phyloP scores from a whole-genome alignment of 495 filamentous ascomycete genomes.

The Penicillium taxi region DNA sequence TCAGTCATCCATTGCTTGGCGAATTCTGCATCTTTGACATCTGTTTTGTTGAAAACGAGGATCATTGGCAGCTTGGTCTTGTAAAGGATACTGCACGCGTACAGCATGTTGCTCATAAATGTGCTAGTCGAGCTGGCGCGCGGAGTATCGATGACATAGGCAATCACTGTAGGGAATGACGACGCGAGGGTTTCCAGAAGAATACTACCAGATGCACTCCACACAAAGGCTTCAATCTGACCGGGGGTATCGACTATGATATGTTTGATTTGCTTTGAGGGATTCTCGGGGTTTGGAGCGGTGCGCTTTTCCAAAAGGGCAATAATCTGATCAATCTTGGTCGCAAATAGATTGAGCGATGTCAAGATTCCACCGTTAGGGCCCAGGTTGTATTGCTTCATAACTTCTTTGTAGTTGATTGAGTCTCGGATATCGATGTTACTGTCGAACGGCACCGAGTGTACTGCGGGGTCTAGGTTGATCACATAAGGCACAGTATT shows the following conservation, averaged over 20 bases:
- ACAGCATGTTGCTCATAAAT: constrained; percentile 99
- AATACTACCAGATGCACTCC: constrained; percentile 89
- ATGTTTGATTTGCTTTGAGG: constrained; percentile 63
- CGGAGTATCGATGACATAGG: constrained; percentile 95
- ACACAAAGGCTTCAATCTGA: constrained; percentile 98
- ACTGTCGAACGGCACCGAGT: constrained; percentile 89
- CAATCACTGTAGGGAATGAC: constrained; percentile 90
- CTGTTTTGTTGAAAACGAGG: constrained; percentile 96
- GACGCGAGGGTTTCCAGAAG: constrained; percentile 89
- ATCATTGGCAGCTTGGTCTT: constrained; percentile 99
- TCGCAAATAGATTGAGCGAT: constrained; percentile 90
- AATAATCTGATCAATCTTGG: constrained; percentile 94
- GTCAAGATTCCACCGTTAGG: constrained; percentile 98
- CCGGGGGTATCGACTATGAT: constrained; percentile 93
- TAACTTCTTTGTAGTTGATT: constrained; percentile 99
- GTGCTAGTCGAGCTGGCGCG: constrained; percentile 85
- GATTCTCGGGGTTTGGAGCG: constrained; percentile 52
- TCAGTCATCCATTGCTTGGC: constrained; percentile 99
- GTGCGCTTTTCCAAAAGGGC: constrained; percentile 81
- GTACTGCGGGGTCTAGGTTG: constrained; percentile 94
- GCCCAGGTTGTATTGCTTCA: constrained; percentile 97
- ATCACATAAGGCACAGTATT: constrained; percentile 79
- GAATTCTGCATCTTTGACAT: constrained; percentile 82
- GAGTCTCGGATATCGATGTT: constrained; percentile 99
- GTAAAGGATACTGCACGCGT: constrained; percentile 95